Conservation (phyloP, 768 basidiomycete genomes). For the Mycena amicta region DNA sequence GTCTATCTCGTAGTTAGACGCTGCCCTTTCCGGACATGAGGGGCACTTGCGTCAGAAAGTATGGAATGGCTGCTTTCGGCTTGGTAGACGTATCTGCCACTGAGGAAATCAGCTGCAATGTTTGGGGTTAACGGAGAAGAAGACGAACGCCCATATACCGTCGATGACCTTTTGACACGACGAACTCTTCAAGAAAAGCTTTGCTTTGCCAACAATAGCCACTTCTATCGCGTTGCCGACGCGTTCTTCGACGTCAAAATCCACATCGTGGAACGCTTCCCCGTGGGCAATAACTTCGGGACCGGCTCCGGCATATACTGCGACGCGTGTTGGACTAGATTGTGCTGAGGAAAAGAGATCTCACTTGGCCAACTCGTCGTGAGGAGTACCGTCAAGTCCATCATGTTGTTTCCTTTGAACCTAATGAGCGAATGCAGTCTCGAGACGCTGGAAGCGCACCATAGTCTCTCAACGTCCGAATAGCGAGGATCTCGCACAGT, state of each 20-base stretch:
- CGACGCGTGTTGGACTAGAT: neutral
- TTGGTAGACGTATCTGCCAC: conserved; percentile 90
- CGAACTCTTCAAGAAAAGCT: conserved; percentile 86
- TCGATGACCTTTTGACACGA: conserved; percentile 91
- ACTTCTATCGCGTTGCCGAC: conserved; percentile 93
- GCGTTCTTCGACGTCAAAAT: conserved; percentile 73
- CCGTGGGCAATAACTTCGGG: conserved; percentile 57
- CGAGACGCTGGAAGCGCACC: conserved; percentile 29
- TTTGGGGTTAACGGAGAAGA: neutral
- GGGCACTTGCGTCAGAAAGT: conserved; percentile 74
- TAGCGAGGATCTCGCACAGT: conserved; percentile 90
- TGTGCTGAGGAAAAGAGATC: neutral
- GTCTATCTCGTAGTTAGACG: conserved; percentile 52
- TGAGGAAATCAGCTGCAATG: conserved; percentile 29
- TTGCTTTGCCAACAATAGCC: conserved; percentile 86
- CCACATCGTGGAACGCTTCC: conserved; percentile 56
- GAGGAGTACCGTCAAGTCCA: conserved; percentile 68
- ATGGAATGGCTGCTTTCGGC: conserved; percentile 86
- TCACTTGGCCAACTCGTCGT: conserved; percentile 71
- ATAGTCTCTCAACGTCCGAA: conserved; percentile 72
- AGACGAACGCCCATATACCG: conserved; percentile 71
- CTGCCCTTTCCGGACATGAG: neutral
- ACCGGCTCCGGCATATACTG: conserved; percentile 76
- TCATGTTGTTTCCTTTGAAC: conserved; percentile 46
- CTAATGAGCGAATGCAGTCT: neutral